Base-by-base conservation (phyloP, 305 asterid species). In the Petunia hybrid region DNA sequence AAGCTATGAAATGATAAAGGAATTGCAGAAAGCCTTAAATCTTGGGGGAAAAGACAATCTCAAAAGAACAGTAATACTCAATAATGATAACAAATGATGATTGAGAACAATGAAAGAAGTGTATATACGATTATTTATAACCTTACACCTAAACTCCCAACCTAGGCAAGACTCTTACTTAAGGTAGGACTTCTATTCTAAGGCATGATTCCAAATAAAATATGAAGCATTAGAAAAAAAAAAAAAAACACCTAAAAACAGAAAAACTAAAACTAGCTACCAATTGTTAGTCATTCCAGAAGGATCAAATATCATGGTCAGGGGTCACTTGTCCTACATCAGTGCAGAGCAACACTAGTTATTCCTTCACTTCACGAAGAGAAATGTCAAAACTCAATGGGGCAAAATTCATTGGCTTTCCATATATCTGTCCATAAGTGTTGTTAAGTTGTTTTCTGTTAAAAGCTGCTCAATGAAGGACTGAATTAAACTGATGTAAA, bases 401-500 rank as follows among this genome's bases (percentile, higher is more conserved):
- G 8, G 57, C 13, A 53, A 51, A 74, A 36, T 73, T 48, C 45
- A 55, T 53, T 74, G 64, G 35, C 46, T 51, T 74, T 14, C 51
- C 53, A 7, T 31, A 55, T 55, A 74, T 55, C 51, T n/a, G 9
- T 65, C 55, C 65, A 74, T 61, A 53, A 38, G 65, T 14, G 65
- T 74, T 14, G 48, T 73, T 41, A 36, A 46, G 51, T 4, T 38
- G 38, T 55, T 74, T 48, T 56, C 65, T 31, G 39, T 12, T 22
- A 74, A 53, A 43, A 74, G 13, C 56, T 53, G 38, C 51, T 4
- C 8, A 55, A 74, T 3, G 1, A 55, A 74, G 59, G 59, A 38
- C 51, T 14, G 14, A 63, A 63, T 6, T 12, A 8, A 70, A 82
- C 60, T 14, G 78, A 80, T 80, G 85, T 81, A 71, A 80, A 82